Base-by-base conservation (phyloP, 345 rosid species). In the Brassica carinata region DNA sequence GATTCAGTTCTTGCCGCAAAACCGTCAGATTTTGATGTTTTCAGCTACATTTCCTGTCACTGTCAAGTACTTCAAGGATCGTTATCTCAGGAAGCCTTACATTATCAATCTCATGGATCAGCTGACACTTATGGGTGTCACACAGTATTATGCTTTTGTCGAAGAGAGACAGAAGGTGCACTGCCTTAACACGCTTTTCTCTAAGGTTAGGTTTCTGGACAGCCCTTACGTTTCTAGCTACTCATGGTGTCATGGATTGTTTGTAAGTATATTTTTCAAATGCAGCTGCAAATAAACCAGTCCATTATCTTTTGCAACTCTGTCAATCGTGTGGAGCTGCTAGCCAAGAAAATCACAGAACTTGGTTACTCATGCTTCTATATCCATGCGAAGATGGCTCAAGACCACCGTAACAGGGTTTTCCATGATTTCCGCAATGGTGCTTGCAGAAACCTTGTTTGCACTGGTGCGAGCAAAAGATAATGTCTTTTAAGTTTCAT, bases 91-190 rank as follows among this genome's bases (percentile, higher is more conserved):
- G 1, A 96, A 87, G 76, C 94, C 99, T 19, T 96, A 92, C 80
- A 69, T 96, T 57, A 96, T 96, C 82, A 96, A 96, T 87, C 98
- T 96, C 70, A 96, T 96, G 99, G 98, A 96, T 82, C 98, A 96
- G 85, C 98, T 96, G 73, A 94, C 99, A 2, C 91, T 96, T 40
- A 88, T 91, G 90, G 99, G 99, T 85, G 93, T 96, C 80, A 94
- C 98, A 0, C 99, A 96, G 77, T 96, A 7, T 71, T 96, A 96
- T 87, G 99, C 99, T 72, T 96, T 94, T 87, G 99, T 96, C 78
- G 99, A 96, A 87, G 99, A 96, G 85, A 90, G 99, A 30, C 99
- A 96, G 93, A 96, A 96, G 90, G 98, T 96, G 73, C 99, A 96
- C 85, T 96, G 99, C 84, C 92, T 96, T 29, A 94, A 94, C 90